Evolutionary conservation across 306 rosid genomes (phyloP).

Genomic region (Rosa persica): DNA sequence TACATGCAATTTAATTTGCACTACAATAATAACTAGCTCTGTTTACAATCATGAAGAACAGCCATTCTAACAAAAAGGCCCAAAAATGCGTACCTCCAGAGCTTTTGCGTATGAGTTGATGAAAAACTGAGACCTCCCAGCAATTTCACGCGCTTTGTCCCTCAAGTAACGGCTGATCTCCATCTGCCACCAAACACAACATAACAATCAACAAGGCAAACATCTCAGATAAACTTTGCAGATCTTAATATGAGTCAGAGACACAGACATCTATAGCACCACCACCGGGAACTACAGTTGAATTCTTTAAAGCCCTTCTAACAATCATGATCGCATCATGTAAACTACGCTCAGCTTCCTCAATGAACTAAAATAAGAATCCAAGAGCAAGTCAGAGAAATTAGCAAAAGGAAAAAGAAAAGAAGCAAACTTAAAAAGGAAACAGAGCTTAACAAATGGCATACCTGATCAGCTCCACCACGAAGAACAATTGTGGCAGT

Average conservation of each 20-base stretch:
- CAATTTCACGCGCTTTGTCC: slow-evolving; percentile 90
- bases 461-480: slow-evolving; percentile 99
- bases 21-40: background rate
- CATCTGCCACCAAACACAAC: slow-evolving; percentile 63
- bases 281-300: slow-evolving; percentile 98
- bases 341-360: slow-evolving; percentile 98
- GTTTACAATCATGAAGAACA: background rate
- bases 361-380: slow-evolving; percentile 71
- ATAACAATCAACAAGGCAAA: background rate
- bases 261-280: slow-evolving; percentile 94
- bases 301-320: slow-evolving; percentile 92
- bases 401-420: slow-evolving; percentile 7
- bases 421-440: background rate
- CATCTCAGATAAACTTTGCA: background rate
- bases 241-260: slow-evolving; percentile 5
- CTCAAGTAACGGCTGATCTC: slow-evolving; percentile 92
- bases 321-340: slow-evolving; percentile 99
- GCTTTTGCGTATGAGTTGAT: slow-evolving; percentile 97
- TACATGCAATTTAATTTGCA: background rate
- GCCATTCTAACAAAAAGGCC: slow-evolving; percentile 3
- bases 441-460: background rate
- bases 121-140: slow-evolving; percentile 91
- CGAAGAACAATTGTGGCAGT: slow-evolving; percentile 99
- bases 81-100: slow-evolving; percentile 63
- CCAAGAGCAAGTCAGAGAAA: background rate